phyloP scores from a whole-genome alignment of 176 grass and related monocot species.

The Puya raimondii region DNA sequence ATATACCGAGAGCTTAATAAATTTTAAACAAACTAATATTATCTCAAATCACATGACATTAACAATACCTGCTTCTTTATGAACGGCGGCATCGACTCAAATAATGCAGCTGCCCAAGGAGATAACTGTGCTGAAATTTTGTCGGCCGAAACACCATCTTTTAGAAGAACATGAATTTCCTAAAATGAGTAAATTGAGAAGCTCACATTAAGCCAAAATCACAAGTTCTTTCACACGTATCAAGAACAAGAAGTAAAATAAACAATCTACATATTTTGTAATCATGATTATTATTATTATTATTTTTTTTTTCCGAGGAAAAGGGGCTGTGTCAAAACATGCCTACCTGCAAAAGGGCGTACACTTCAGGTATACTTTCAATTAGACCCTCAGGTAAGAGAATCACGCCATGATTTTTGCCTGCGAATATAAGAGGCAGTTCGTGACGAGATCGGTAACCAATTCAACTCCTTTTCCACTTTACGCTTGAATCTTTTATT shows the following conservation, averaged over 20 bases:
- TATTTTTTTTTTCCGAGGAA: background rate
- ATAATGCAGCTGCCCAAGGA: slow-evolving; percentile 62
- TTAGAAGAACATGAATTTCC: slow-evolving; percentile 67
- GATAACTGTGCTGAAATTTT: slow-evolving; percentile 44
- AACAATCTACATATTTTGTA: too few relatives aligned
- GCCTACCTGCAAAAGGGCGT: slow-evolving; percentile 66
- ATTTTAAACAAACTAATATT: background rate
- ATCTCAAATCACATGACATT: slow-evolving; percentile 1
- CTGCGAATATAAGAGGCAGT: slow-evolving; percentile 22
- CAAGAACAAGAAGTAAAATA: too few relatives aligned
- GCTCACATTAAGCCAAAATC: background rate
- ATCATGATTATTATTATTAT: too few relatives aligned
- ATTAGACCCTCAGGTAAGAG: slow-evolving; percentile 68
- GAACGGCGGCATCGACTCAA: slow-evolving; percentile 48
- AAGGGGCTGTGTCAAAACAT: background rate
- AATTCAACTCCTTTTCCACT: background rate
- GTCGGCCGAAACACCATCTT: slow-evolving; percentile 41
- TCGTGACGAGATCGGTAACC: background rate
- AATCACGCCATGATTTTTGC: slow-evolving; percentile 62
- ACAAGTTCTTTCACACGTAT: too few relatives aligned
- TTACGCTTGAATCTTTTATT: background rate
- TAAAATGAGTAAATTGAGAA: background rate
- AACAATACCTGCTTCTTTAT: slow-evolving; percentile 59
- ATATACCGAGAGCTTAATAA: slow-evolving; percentile 1
- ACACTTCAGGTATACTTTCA: slow-evolving; percentile 70